Percentiles rank a stretch among this genome's conserved stretches.
These are phyloP conservation scores for Nemania sp. DNA, from an alignment of 2,329 filamentous ascomycete species.

Conservation along the genomic window DNA sequence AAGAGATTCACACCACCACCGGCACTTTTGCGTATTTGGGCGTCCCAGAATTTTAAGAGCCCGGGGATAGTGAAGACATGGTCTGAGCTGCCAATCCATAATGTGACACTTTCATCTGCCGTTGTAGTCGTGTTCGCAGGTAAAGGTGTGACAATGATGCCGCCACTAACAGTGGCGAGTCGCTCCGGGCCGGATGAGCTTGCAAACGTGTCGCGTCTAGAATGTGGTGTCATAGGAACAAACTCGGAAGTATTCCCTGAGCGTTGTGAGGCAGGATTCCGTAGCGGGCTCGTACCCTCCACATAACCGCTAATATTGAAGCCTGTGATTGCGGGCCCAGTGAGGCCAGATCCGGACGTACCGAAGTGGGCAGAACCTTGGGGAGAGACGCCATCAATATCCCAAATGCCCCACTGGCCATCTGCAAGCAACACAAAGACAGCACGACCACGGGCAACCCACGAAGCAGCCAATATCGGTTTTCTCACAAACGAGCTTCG, in stretches of 20 bases:
- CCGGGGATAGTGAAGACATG: constrained; percentile 61
- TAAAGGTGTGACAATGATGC: constrained; percentile 54
- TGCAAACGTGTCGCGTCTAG: constrained; percentile 56
- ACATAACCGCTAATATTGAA: constrained; percentile 63
- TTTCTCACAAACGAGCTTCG: constrained; percentile 57
- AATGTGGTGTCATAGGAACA: constrained; percentile 66
- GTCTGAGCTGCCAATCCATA: constrained; percentile 61
- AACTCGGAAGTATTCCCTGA: constrained; percentile 51
- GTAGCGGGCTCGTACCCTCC: constrained; percentile 61
- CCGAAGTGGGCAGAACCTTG: constrained; percentile 51
- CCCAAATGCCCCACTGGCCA: constrained; percentile 71
- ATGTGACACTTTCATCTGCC: constrained; percentile 56
- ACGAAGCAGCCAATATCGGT: constrained; percentile 63
- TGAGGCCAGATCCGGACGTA: constrained; percentile 55
- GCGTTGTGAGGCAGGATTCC: constrained; percentile 47
- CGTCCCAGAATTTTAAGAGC: constrained; percentile 62
- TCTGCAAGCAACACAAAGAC: constrained; percentile 62
- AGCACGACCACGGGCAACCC: constrained; percentile 63
- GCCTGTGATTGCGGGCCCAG: constrained; percentile 60
- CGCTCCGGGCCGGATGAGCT: constrained; percentile 54
- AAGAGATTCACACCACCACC: constrained; percentile 60
- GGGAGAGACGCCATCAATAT: constrained; percentile 62
- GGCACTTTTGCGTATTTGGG: constrained; percentile 55
- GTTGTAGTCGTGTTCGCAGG: constrained; percentile 48
- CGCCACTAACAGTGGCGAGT: constrained; percentile 55